Evolutionary conservation across 257 asterid species (phyloP).

Genomic region (Paulownia fortunei): DNA sequence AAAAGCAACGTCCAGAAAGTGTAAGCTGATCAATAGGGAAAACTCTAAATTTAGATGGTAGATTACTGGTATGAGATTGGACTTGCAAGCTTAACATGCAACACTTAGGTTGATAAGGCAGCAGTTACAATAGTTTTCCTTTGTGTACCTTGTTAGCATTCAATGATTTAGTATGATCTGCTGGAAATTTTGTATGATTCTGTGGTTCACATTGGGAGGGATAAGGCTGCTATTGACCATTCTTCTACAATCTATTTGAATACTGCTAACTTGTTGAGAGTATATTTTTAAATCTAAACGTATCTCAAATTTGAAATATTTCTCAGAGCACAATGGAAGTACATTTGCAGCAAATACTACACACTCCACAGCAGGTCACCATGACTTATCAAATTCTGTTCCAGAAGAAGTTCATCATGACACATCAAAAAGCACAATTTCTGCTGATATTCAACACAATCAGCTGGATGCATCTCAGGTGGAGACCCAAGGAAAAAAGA

Average conservation of each 20-base stretch:
- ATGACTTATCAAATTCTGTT: constrained; percentile 45
- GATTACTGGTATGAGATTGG: background rate
- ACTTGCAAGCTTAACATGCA: background rate
- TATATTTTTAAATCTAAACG: background rate
- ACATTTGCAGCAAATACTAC: constrained; percentile 44
- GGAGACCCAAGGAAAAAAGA: constrained; percentile 48
- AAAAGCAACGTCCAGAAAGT: too few relatives aligned
- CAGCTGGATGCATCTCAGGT: constrained; percentile 53
- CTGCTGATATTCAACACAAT: constrained; percentile 47
- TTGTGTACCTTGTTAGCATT: background rate
- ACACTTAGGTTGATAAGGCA: background rate
- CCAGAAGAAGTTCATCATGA: constrained; percentile 51
- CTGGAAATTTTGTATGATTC: background rate
- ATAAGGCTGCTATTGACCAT: constrained; percentile 17
- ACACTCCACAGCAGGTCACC: constrained; percentile 45
- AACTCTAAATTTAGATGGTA: background rate
- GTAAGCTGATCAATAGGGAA: too few relatives aligned
- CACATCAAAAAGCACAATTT: constrained; percentile 32
- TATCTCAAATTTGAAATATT: constrained; percentile 26
- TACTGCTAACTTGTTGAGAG: too few relatives aligned
- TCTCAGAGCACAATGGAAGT: constrained; percentile 50
- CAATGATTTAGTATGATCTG: constrained; percentile 1
- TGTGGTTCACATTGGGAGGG: constrained; percentile 22
- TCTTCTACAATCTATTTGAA: too few relatives aligned
- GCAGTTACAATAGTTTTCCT: background rate